A percentile compares a stretch with the other conserved stretches of the same genome.
Evolutionary conservation across 2,329 filamentous ascomycete species (phyloP).

Genomic region (Epichloe baconii): DNA sequence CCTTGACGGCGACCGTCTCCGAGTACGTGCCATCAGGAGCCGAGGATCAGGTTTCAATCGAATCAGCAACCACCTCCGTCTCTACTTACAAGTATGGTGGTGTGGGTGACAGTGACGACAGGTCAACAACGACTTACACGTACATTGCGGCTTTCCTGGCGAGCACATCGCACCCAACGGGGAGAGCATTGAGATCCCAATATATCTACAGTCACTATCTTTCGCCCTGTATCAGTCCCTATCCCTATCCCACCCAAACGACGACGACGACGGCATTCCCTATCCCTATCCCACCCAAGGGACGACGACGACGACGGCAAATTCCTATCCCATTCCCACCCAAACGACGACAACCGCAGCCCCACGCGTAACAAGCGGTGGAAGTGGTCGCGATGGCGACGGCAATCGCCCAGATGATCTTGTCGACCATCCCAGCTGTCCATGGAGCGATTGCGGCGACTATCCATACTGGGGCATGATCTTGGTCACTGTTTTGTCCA

Average conservation of each 20-base stretch:
- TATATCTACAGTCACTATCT: constrained; percentile 11
- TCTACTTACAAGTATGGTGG: not conserved
- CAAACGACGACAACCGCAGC: constrained; percentile 1
- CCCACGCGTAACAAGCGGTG: not conserved
- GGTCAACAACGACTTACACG: constrained; percentile 2
- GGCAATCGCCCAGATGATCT: not conserved
- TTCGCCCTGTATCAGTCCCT: constrained; percentile 9
- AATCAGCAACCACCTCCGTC: not conserved
- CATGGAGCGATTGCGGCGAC: not conserved
- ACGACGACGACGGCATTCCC: no score
- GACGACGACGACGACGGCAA: not conserved
- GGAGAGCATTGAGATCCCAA: not conserved
- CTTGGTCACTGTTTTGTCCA: constrained; percentile 13
- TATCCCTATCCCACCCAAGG: not conserved
- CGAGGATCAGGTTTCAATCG: constrained; percentile 5
- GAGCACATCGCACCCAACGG: constrained; percentile 4
- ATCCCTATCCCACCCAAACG: no score
- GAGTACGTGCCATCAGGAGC: constrained; percentile 7
- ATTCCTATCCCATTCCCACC: no score
- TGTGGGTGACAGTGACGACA: no score
- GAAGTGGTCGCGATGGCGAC: not conserved
- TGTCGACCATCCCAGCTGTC: not conserved
- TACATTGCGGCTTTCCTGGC: constrained; percentile 8
- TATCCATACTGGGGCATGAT: constrained; percentile 13
- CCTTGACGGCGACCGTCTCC: constrained; percentile 8